These are phyloP conservation scores for Phalaenopsis hybrid DNA, from an alignment of 116 monocot genomes.

Conservation along the genomic window DNA sequence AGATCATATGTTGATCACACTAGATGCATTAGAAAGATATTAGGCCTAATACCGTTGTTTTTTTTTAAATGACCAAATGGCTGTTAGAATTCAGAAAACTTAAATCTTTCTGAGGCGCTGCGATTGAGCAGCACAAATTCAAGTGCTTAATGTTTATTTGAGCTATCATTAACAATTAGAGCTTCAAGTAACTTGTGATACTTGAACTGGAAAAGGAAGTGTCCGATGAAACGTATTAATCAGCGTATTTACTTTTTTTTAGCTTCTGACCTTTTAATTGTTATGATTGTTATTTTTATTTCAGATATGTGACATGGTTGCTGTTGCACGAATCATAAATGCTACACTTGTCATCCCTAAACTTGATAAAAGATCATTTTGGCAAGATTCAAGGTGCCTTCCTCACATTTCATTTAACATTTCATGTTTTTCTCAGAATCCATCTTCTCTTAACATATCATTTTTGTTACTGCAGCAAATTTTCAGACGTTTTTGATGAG, in stretches of 20 bases:
- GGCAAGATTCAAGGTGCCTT: constrained; percentile 86
- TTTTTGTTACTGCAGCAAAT: constrained; percentile 39
- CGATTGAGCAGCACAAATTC: too few relatives aligned
- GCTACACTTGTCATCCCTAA: constrained; percentile 93
- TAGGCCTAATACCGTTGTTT: too few relatives aligned
- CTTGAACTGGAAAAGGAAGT: neutral
- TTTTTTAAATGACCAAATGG: too few relatives aligned
- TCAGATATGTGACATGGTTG: constrained; percentile 99
- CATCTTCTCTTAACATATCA: neutral
- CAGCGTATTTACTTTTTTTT: neutral
- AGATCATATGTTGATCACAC: too few relatives aligned
- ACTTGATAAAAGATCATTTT: constrained; percentile 95
- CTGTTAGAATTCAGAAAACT: too few relatives aligned
- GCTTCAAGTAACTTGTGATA: neutral
- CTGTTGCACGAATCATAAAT: constrained; percentile 86
- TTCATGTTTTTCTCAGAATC: neutral
- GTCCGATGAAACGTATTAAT: neutral
- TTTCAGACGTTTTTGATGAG: constrained; percentile 91
- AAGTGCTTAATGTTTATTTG: too few relatives aligned
- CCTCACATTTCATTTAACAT: neutral
- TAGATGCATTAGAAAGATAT: too few relatives aligned
- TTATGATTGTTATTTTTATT: neutral
- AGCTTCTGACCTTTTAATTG: neutral
- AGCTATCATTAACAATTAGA: neutral
- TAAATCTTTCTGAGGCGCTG: too few relatives aligned